Conservation (phyloP, 352 stramenopile genomes). For the Lagenidium sp. region DNA sequence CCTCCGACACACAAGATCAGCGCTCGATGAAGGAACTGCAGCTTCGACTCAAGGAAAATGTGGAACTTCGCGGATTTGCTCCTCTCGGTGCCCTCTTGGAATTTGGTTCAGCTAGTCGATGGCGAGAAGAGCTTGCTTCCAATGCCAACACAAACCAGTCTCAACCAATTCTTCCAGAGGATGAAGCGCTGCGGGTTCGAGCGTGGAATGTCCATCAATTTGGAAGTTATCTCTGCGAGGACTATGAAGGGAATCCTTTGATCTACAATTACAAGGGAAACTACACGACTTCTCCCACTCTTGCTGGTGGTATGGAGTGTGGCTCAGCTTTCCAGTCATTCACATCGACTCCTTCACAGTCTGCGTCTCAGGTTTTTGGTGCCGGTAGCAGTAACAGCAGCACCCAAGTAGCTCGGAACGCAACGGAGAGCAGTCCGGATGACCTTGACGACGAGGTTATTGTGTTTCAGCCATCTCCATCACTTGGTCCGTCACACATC, state of each 20-base stretch:
- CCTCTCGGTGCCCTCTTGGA: conserved; percentile 29
- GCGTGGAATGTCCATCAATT: conserved; percentile 59
- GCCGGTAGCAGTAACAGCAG: too few relatives aligned
- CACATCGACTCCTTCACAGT: too few relatives aligned
- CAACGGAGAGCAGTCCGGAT: too few relatives aligned
- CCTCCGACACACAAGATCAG: conserved; percentile 9
- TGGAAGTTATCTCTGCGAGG: conserved; percentile 40
- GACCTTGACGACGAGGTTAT: conserved; percentile 84
- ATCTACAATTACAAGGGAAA: conserved; percentile 34
- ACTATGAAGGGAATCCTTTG: conserved; percentile 52
- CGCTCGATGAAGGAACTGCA: conserved; percentile 24
- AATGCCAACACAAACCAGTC: conserved; percentile 2
- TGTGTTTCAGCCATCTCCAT: conserved; percentile 61
- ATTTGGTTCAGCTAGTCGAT: conserved; percentile 10
- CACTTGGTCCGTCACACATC: conserved; percentile 13
- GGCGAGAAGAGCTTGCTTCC: conserved; percentile 15
- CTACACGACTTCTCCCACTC: conserved; percentile 20
- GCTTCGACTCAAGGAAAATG: conserved; percentile 57
- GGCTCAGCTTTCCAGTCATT: conserved; percentile 2
- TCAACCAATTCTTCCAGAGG: conserved; percentile 5
- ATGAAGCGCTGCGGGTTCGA: conserved; percentile 37
- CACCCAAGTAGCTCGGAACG: too few relatives aligned
- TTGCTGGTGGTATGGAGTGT: conserved; percentile 13
- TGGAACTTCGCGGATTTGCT: conserved; percentile 61
- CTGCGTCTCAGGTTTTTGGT: too few relatives aligned